A percentile compares a stretch with the other conserved stretches of the same genome.
Conservation (phyloP, 768 basidiomycete genomes). For the Serendipita sp. region DNA sequence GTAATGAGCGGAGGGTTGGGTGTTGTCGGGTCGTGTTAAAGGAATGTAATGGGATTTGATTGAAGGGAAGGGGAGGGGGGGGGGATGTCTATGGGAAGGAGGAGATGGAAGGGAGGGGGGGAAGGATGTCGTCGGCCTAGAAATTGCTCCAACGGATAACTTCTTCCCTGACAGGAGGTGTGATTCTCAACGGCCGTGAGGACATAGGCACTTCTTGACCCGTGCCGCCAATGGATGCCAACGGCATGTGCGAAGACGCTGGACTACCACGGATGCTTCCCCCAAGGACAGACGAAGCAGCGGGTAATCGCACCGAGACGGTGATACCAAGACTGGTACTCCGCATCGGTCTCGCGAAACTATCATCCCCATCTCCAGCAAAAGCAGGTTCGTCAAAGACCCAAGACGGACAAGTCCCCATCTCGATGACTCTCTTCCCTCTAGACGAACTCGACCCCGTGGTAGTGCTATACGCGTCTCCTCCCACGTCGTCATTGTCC, state of each 20-base stretch:
- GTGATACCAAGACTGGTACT: conserved; percentile 47
- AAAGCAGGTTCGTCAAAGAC: conserved; percentile 27
- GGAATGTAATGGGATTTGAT: too few relatives aligned
- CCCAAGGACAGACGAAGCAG: background rate
- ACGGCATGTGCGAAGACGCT: background rate
- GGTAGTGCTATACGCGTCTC: background rate
- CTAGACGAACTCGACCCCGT: conserved; percentile 1
- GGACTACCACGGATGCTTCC: background rate
- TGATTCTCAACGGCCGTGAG: background rate
- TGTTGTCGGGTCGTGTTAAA: too few relatives aligned
- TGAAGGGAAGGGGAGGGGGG: too few relatives aligned
- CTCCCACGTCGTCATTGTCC: background rate
- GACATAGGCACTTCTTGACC: background rate
- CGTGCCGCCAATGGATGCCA: background rate
- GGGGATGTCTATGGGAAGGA: too few relatives aligned
- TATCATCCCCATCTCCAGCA: background rate
- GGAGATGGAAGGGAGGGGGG: too few relatives aligned
- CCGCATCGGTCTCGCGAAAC: conserved; percentile 37
- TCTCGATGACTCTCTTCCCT: conserved; percentile 21
- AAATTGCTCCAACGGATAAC: conserved; percentile 3
- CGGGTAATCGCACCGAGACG: conserved; percentile 18
- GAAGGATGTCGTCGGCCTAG: background rate
- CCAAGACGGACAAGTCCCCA: conserved; percentile 65
- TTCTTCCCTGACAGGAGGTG: background rate
- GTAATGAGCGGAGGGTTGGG: too few relatives aligned